Conservation (phyloP, 169 alveolate species). For the Toxoplasma gondii region DNA sequence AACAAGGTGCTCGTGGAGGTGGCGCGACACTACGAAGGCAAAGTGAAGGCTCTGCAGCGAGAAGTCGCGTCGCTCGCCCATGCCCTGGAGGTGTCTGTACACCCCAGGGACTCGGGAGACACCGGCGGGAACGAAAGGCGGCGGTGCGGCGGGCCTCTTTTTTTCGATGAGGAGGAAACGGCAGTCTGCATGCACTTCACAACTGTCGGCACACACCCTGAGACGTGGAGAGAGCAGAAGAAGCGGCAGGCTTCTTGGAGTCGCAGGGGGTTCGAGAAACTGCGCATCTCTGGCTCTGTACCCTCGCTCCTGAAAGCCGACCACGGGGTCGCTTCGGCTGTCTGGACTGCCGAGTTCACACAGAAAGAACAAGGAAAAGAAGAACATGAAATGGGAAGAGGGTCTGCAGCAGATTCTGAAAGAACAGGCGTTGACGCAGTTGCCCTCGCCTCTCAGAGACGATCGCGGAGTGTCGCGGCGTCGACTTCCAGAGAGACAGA, state of each 20-base stretch:
- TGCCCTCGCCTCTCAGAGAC: neutral
- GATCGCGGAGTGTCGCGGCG: neutral
- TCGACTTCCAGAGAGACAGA: neutral
- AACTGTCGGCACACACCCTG: neutral
- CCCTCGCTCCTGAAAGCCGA: neutral
- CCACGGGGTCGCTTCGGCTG: neutral
- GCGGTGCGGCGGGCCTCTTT: neutral
- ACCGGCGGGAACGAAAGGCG: neutral
- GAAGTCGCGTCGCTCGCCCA: neutral
- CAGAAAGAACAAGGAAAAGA: too few species aligned
- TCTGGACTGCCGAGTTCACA: too few species aligned
- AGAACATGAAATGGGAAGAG: neutral
- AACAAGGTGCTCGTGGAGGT: neutral
- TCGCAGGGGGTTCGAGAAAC: neutral
- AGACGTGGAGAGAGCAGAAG: neutral
- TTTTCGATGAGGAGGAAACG: neutral
- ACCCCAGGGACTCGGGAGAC: neutral
- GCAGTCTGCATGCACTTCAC: neutral
- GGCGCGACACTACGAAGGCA: conserved; percentile 27
- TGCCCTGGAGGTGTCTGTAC: neutral
- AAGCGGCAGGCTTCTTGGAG: neutral
- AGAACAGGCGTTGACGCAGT: neutral
- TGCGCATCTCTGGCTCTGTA: neutral
- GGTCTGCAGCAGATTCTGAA: neutral
- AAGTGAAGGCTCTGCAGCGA: neutral